Evolutionary conservation across 495 filamentous ascomycete species (phyloP).

Genomic region (Trichoderma gamsii): DNA sequence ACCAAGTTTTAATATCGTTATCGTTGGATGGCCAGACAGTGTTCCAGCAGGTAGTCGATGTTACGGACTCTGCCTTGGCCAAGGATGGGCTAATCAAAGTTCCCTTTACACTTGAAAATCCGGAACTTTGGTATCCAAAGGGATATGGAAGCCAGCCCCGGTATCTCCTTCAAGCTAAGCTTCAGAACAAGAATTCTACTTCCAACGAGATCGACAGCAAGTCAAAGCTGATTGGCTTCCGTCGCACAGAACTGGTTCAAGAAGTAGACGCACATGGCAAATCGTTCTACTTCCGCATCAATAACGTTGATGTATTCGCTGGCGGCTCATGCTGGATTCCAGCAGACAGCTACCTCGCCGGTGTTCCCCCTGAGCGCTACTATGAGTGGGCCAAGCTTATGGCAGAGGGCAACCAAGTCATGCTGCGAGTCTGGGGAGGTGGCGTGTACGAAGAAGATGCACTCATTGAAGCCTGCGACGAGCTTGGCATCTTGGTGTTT

Average conservation of each 20-base stretch:
- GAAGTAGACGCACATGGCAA: constrained; percentile 52
- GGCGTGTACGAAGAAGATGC: constrained; percentile 68
- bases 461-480: constrained; percentile 71
- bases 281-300: constrained; percentile 68
- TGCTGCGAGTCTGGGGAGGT: constrained; percentile 61
- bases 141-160: constrained; percentile 61
- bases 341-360: constrained; percentile 58
- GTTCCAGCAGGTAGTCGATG: constrained; percentile 25
- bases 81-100: constrained; percentile 31
- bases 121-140: constrained; percentile 62
- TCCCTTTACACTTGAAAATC: constrained; percentile 42
- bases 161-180: constrained; percentile 48
- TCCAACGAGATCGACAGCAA: constrained; percentile 27
- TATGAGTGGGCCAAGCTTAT: constrained; percentile 58
- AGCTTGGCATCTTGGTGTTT: constrained; percentile 71
- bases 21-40: not conserved
- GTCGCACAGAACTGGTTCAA: constrained; percentile 56
- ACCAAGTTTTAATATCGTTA: not conserved
- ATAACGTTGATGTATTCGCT: constrained; percentile 62
- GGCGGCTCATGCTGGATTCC: constrained; percentile 76
- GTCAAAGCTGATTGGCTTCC: constrained; percentile 56
- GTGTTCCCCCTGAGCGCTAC: constrained; percentile 50
- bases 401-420: constrained; percentile 62
- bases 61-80: not conserved
- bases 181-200: constrained; percentile 25